Percentiles rank a stretch among this genome's conserved stretches.
These are phyloP conservation scores for Cladorrhinum sp. DNA, from an alignment of 2,329 filamentous ascomycete species.

Conservation along the genomic window DNA sequence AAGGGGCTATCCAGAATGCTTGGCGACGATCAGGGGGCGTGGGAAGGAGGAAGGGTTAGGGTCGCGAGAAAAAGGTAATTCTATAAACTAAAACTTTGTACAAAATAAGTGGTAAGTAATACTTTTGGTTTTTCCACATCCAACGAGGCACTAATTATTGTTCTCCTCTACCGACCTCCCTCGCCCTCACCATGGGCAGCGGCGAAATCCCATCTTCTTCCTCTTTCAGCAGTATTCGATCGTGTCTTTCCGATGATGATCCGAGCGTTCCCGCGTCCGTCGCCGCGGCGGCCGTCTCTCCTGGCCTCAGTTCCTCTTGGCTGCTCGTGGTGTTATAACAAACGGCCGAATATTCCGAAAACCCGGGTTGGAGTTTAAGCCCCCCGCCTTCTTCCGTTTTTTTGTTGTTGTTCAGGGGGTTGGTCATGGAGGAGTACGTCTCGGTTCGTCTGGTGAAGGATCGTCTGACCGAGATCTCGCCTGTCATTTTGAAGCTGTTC, in stretches of 20 bases:
- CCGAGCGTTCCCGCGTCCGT: neutral
- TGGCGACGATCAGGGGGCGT: neutral
- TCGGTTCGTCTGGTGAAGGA: conserved; percentile 10
- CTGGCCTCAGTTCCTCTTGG: conserved; percentile 5
- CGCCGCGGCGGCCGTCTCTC: too few species aligned
- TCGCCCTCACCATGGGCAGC: neutral
- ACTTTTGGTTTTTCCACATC: too few species aligned
- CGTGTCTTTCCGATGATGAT: neutral
- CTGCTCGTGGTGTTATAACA: conserved; percentile 1
- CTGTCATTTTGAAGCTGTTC: neutral
- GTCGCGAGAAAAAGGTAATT: neutral
- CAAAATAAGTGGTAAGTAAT: too few species aligned
- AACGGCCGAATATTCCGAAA: neutral
- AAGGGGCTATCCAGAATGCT: neutral
- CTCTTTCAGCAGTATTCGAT: neutral
- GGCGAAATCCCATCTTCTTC: neutral
- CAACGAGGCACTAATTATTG: neutral
- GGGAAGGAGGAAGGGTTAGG: neutral
- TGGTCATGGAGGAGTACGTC: neutral
- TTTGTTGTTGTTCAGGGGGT: neutral
- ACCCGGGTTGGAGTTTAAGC: neutral
- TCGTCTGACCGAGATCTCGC: conserved; percentile 16
- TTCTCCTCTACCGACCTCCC: neutral
- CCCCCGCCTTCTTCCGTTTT: neutral
- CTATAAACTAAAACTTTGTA: too few species aligned